Evolutionary conservation across 169 alveolate species (phyloP), one percentile per base, ranked within the genome.

Genomic region (Hammondia hammondi): DNA sequence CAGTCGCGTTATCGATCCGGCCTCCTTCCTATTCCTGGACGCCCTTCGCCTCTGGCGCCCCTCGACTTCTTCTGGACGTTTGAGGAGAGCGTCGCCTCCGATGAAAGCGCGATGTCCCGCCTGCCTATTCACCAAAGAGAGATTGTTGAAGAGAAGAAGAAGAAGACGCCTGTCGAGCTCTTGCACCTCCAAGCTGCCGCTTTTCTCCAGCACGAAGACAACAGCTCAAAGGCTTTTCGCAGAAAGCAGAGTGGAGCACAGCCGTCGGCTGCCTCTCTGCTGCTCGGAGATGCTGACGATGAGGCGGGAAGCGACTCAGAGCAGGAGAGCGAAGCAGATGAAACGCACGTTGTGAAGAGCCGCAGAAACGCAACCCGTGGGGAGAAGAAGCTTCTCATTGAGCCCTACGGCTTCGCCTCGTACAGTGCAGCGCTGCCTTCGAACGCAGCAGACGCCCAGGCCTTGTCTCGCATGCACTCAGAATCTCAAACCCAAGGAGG

Each of bases 221-320:
- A 24, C 12, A 52, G 19, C 14, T 4, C 52, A 24, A 37, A 17
- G 43, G 21, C 48, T 46, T 52, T 6, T 21, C 85, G 48, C 5
- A 2, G 85, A 5, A n/a, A 35, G 85, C 45, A 73, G 85, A n/a
- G 48, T 9, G 27, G 17, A 73, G 46, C 52, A 27, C 61, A 52
- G 61, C 85, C 85, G 19, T 73, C 85, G 46, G 85, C 85, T n/a
- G 85, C 85, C 1, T 43, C 85, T 17, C 85, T 73, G 46, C 85
- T 73, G 6, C 85, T 73, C 14, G 85, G 48, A 37, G 85, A 73
- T 12, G 85, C 24, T 7, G 85, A 73, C 48, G 85, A 37, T 32
- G 85, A 73, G 1, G 52, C 10, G 2, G 48, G 85, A 32, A 32
- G 85, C 85, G 85, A 32, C 1, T 24, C 48, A 43, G 85, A 73